Percentiles rank a stretch among this genome's conserved stretches.
Conservation (phyloP, 345 rosid species). For the Lagerstroemia speciosa region DNA sequence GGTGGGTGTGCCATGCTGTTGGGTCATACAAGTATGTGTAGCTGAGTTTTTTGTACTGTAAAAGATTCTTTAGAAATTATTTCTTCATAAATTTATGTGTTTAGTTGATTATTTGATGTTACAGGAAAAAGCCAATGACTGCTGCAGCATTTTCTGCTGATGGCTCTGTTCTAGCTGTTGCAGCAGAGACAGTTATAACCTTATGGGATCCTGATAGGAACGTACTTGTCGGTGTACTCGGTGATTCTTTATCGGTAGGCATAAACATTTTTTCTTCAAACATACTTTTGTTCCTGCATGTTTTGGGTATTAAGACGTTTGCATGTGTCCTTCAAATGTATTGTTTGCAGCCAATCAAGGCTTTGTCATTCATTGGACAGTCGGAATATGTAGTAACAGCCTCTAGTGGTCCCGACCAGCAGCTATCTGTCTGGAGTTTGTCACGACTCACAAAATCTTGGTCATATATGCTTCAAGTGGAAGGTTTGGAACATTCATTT, state of each 20-base stretch:
- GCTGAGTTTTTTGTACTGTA: not conserved
- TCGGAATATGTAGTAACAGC: slow-evolving; percentile 77
- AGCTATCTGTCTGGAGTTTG: slow-evolving; percentile 72
- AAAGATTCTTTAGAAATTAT: not conserved
- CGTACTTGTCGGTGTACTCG: slow-evolving; percentile 70
- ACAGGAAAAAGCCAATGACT: slow-evolving; percentile 80
- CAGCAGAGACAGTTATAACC: slow-evolving; percentile 80
- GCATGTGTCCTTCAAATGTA: slow-evolving; percentile 4
- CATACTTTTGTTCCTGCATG: not conserved
- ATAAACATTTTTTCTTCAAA: slow-evolving; percentile 1
- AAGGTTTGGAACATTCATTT: slow-evolving; percentile 41
- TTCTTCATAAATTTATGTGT: slow-evolving; percentile 5
- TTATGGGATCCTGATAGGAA: slow-evolving; percentile 83
- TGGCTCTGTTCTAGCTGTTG: slow-evolving; percentile 96
- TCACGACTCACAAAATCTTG: slow-evolving; percentile 56
- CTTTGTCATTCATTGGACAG: slow-evolving; percentile 56
- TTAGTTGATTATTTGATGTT: slow-evolving; percentile 10
- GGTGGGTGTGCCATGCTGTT: slow-evolving; percentile 87
- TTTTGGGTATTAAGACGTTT: not conserved
- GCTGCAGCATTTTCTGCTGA: slow-evolving; percentile 92
- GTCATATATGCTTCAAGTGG: slow-evolving; percentile 72
- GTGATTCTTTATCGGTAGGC: slow-evolving; percentile 55
- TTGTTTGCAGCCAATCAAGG: slow-evolving; percentile 54
- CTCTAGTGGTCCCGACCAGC: slow-evolving; percentile 50
- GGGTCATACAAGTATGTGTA: slow-evolving; percentile 74